phyloP scores from a whole-genome alignment of 371 early-diverging fungal genomes.

The Actinomucor elegans region DNA sequence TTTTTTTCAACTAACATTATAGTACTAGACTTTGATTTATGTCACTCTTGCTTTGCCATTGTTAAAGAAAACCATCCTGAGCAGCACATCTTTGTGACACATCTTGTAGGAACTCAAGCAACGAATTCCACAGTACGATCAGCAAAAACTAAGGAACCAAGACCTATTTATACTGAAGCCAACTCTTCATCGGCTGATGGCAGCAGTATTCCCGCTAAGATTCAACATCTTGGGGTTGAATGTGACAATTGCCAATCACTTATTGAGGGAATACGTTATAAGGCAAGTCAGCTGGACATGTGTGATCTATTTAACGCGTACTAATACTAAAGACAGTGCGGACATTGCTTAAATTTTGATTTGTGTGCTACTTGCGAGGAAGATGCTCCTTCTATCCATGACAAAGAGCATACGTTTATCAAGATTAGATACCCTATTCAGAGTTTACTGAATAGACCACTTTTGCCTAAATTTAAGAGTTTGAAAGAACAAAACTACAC shows the following conservation, averaged over 20 bases:
- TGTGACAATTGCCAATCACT: conserved; percentile 49
- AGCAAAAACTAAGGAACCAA: neutral
- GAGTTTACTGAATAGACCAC: neutral
- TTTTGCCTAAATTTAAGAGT: conserved; percentile 16
- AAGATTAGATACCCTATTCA: conserved; percentile 45
- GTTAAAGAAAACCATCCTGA: conserved; percentile 36
- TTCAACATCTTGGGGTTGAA: conserved; percentile 31
- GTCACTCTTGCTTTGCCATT: conserved; percentile 40
- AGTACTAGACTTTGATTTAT: conserved; percentile 52
- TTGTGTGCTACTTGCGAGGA: conserved; percentile 58
- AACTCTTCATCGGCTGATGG: neutral
- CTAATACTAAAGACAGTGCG: no score
- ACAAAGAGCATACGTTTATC: conserved; percentile 49
- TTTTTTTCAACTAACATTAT: neutral
- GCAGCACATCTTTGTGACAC: conserved; percentile 36
- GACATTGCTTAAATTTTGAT: conserved; percentile 56
- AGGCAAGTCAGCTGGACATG: conserved; percentile 53
- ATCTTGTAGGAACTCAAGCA: conserved; percentile 24
- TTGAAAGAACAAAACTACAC: neutral
- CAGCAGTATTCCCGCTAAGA: conserved; percentile 2
- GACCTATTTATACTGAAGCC: neutral
- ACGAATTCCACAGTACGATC: neutral
- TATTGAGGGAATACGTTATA: conserved; percentile 54
- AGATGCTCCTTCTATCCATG: conserved; percentile 29
- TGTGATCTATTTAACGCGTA: no score